Evolutionary conservation across 331 rosid genomes (phyloP), one percentile per base, ranked within the genome.

Genomic region (Quercus phellos): DNA sequence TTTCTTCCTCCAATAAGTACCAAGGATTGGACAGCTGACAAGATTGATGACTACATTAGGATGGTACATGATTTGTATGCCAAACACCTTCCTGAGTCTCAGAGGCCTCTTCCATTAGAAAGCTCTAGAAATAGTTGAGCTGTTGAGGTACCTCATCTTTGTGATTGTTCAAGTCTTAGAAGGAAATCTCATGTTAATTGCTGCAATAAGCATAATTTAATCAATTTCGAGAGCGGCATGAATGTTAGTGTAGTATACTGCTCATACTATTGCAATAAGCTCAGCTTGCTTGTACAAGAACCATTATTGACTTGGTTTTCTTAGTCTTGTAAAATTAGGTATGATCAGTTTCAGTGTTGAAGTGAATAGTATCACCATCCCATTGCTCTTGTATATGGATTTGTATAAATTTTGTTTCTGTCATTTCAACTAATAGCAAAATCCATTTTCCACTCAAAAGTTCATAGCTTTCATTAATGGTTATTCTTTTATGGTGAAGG

Each of bases 1-100:
- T 87, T 73, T 76, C 89, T 90, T 54, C 82, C 89, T 76, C 90
- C 89, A 0, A 82, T 90, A 66, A 77, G 50, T 55, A 90, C 90
- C 29, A 55, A 76, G 30, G 77, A 66, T 80, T 87, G 94, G 91
- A 80, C 71, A 2, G 80, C 19, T 9, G 89, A 85, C 4, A 90
- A 78, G 75, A 80, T 90, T 29, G 82, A 85, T 50, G 89, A 87
- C 46, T 74, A 87, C 51, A 54, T 85, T 35, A 75, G 71, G 53
- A 69, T 51, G 73, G 14, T 85, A 63, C 86, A 84, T 42, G 60
- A 82, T 30, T n/a, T 82, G 9, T 87, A 79, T 74, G 80, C 69
- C 74, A 74, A 83, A 79, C 83, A 87, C 53, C 85, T 89, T 51
- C 93, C 89, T 0, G 84, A 87, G 55, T 70, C 75, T 34, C 93